Evolutionary conservation across 306 rosid species (phyloP), one percentile per base, ranked within the genome.

Genomic region (Prunus fruticosa): DNA sequence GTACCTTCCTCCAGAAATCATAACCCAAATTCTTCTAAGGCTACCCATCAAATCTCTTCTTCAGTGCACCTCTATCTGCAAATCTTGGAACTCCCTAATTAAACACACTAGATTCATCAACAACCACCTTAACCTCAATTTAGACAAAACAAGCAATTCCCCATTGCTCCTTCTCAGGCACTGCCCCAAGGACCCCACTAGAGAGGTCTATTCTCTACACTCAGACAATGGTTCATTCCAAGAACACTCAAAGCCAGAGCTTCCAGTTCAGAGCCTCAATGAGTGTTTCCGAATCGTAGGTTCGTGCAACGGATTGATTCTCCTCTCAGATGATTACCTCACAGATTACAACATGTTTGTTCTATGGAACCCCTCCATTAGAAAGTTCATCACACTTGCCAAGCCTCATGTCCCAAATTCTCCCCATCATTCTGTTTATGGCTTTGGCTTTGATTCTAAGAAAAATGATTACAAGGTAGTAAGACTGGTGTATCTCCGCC

Each of bases 281-380:
- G 15, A 19, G 27, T 20, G 62, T 41, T 63, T 63, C 23, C 7
- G 22, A 3, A 41, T 64, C 0, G 52, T 72, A 13, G 73, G 78
- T 28, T 64, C 51, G 7, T 64, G 72, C 25, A 71, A 64, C 7
- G 78, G 82, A 5, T 3, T 64, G 53, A 7, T 72, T 20, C 70
- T 67, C 43, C 64, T 62, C 56, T 11, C 72, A 4, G 43, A 64
- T 8, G 67, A 53, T 64, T 38, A 11, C 28, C 41, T 5, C 22
- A 16, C 6, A 9, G 51, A 30, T 8, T 14, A 52, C 34, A 63
- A 63, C 9, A 13, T 50, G 1, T 64, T 61, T 9, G 6, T 38
- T 71, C 64, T 71, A 1, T 71, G 77, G 77, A 71, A 78, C 66
- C 82, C 82, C 5, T 62, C 56, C 10, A 63, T 78, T 18, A 16